Percentiles rank a stretch among this genome's conserved stretches.
These are phyloP conservation scores for Penicillium sp. DNA, from an alignment of 2,329 filamentous ascomycete species.

Conservation along the genomic window DNA sequence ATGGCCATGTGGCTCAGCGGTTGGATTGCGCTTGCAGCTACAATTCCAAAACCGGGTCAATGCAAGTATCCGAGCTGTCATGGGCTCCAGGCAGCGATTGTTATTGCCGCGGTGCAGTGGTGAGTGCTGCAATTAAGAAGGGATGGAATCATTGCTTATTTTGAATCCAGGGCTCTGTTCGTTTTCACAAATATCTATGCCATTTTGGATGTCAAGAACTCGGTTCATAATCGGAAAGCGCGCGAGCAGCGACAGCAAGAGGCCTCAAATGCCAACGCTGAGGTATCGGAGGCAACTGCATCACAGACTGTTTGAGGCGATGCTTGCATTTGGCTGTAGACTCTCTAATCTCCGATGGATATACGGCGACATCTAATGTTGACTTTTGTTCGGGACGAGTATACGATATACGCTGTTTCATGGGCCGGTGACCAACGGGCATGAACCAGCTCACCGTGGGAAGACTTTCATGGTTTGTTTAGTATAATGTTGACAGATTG, in stretches of 20 bases:
- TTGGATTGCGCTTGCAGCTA: conserved; percentile 20
- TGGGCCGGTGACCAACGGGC: no score
- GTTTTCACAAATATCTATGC: conserved; percentile 21
- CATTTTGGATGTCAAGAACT: conserved; percentile 18
- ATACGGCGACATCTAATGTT: no score
- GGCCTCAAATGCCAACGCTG: background rate
- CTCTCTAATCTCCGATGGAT: no score
- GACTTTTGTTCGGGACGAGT: no score
- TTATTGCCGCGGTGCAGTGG: conserved; percentile 22
- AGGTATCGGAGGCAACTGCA: conserved; percentile 3
- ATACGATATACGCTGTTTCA: no score
- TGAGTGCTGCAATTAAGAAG: no score
- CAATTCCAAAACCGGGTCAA: conserved; percentile 16
- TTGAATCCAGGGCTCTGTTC: conserved; percentile 18
- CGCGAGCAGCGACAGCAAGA: conserved; percentile 1
- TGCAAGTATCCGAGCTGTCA: conserved; percentile 19
- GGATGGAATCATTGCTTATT: no score
- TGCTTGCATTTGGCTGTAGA: no score
- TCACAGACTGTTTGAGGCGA: conserved; percentile 3
- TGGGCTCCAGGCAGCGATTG: conserved; percentile 18
- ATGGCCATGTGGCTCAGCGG: conserved; percentile 20
- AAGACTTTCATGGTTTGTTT: no score
- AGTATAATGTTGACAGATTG: no score
- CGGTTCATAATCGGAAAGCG: conserved; percentile 12
- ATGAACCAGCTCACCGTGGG: no score